Evolutionary conservation across 1,284 basidiomycete genomes (phyloP), one percentile per base, ranked within the genome.

Genomic region (Malassezia sympodialis): DNA sequence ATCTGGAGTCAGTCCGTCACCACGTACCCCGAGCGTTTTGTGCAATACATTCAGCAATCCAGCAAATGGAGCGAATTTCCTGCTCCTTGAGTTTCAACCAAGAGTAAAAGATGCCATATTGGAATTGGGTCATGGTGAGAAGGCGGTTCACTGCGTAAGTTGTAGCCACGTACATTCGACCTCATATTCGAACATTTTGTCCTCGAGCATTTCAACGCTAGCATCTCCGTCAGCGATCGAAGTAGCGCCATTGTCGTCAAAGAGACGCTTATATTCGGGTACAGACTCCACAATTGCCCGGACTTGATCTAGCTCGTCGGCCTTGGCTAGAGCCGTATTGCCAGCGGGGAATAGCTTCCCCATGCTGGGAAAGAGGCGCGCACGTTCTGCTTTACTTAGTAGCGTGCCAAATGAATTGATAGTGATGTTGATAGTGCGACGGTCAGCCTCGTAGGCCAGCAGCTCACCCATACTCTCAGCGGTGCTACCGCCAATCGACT

Each of bases 321-420:
- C 90, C 68, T 86, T 83, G 1, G 93, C 90, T 30, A 99, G 83
- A 28, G 83, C 81, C 69, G 94, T 93, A 79, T 96, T 96, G 47
- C 94, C 94, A 62, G 86, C 90, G 0, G 94, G 94, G 79, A 85
- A 98, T 45, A 99, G 81, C 54, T 87, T 83, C 11, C 94, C 94
- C 55, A 98, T 87, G 19, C 84, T 82, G 6, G 94, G 94, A 81
- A 94, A 98, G 40, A 99, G 82, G 63, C 85, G 84, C n/a, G 90
- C 90, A 31, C 94, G 86, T 69, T 90, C 86, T 73, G 98, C 93
- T 76, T 98, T 99, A 40, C 85, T 81, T 54, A 99, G 82, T 69
- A 89, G 88, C 10, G 94, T 96, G 62, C 87, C 87, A 76, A 98
- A 94, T 23, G 93, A 96, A 80, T 99, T 99, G 80, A 99, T 89